These are phyloP conservation scores for Phytopythium cucurbitacearum DNA, from an alignment of 352 stramenopile genomes.

Conservation along the genomic window DNA sequence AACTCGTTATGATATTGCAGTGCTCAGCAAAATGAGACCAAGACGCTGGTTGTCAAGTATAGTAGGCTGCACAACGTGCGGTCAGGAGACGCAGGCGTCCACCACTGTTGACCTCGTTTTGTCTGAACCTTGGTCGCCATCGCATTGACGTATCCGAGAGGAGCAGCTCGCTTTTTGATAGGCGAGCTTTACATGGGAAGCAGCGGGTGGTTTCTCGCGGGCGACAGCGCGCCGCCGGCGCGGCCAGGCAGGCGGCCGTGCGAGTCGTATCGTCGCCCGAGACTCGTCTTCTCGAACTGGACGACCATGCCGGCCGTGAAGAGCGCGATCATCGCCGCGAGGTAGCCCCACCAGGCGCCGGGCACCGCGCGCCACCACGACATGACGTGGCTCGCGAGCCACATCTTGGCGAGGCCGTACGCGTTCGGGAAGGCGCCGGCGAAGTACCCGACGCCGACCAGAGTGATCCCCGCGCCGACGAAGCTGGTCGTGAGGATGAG, in stretches of 20 bases:
- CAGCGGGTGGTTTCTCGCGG: not conserved
- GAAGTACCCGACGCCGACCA: constrained; percentile 64
- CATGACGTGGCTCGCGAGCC: constrained; percentile 16
- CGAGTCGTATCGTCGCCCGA: constrained; percentile 12
- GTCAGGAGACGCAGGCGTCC: too few relatives aligned
- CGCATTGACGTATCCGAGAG: too few relatives aligned
- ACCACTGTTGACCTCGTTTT: too few relatives aligned
- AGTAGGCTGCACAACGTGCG: too few relatives aligned
- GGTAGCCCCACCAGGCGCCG: constrained; percentile 56
- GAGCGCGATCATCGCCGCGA: constrained; percentile 46
- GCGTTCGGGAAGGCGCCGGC: constrained; percentile 45
- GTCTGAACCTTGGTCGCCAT: too few relatives aligned
- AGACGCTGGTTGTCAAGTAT: too few relatives aligned
- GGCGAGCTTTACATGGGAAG: not conserved
- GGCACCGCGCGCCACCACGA: constrained; percentile 50
- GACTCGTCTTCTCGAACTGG: constrained; percentile 50
- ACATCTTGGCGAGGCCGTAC: constrained; percentile 40
- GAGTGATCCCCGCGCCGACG: constrained; percentile 33
- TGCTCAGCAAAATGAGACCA: too few relatives aligned
- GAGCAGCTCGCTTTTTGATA: too few relatives aligned
- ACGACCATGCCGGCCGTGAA: constrained; percentile 44
- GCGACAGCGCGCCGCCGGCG: too few relatives aligned
- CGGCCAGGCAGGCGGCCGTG: constrained; percentile 1
- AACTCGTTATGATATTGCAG: too few relatives aligned
- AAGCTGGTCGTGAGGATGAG: constrained; percentile 48